Base-by-base conservation (phyloP, 164 flowering plant genomes). In the Sedum album region DNA sequence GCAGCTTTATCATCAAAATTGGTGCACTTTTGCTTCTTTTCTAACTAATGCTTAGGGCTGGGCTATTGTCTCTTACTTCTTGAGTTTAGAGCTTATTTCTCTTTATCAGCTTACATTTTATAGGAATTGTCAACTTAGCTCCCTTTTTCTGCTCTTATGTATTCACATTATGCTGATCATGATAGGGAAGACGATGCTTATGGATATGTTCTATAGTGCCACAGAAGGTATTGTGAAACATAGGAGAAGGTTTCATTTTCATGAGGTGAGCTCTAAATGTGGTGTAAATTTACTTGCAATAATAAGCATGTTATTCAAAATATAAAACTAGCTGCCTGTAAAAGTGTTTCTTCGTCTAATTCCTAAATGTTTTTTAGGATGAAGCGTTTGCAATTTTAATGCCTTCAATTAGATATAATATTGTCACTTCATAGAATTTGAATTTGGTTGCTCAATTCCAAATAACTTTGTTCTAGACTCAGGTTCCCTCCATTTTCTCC, bases 181-280 rank as follows among this genome's bases (percentile, higher is more conserved):
- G 80, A 60, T 65, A 93, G 98, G 98, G 68, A 93, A 93, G 80
- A 93, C 98, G 36, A 93, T 93, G 98, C 88, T 93, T 25, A 89
- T 93, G 97, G 98, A 93, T 77, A 89, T 93, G 96, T 93, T 91
- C 75, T 93, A 82, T 72, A 75, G 82, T 76, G 88, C 94, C 66
- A 89, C 94, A 53, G 83, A 91, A 72, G 96, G 95, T 69, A 78
- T 89, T 69, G 86, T 93, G 65, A 85, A 82, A 70, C 97, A 93
- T 74, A 76, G 97, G 55, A 78, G 85, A 77, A 80, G 98, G 75
- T 85, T 85, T 74, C 98, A 93, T 80, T 93, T 93, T 79, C 97
- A 93, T 73, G 95, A 93, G 97, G 98, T 85, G 68, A 85, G 71
- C 55, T 31, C 39, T 10, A 31, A 62, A 2, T 11, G 38, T 62